Evolutionary conservation across 176 grass and related monocot genomes (phyloP).

Genomic region (Rhynchospora pubera): DNA sequence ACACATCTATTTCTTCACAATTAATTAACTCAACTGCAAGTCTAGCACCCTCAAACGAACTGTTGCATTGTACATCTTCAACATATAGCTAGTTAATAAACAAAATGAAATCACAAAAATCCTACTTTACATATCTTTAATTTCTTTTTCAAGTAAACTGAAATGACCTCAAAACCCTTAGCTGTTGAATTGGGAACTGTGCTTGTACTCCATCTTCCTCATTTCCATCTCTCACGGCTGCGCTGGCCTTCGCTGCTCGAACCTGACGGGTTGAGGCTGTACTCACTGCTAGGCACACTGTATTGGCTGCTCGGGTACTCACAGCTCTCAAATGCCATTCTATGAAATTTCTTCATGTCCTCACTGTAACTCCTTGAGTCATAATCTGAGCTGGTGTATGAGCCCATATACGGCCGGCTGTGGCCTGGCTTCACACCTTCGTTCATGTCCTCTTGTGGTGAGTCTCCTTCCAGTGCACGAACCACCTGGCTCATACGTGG

Average conservation of each 20-base stretch:
- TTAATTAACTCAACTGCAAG: background rate
- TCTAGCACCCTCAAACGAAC: background rate
- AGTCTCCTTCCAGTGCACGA: conserved; percentile 66
- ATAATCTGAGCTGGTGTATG: conserved; percentile 61
- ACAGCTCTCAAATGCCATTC: conserved; percentile 52
- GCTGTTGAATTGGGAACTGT: background rate
- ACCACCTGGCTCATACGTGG: conserved; percentile 88
- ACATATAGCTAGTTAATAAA: background rate
- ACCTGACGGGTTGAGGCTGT: conserved; percentile 34
- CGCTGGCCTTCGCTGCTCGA: conserved; percentile 52
- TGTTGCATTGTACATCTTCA: background rate
- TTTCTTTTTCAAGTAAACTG: background rate
- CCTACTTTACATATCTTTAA: background rate
- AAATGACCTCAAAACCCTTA: conserved; percentile 19
- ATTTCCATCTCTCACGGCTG: conserved; percentile 36
- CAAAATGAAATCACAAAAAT: background rate
- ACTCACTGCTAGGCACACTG: conserved; percentile 49
- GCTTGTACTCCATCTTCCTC: conserved; percentile 32
- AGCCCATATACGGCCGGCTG: conserved; percentile 50
- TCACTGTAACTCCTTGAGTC: conserved; percentile 61
- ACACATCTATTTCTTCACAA: background rate
- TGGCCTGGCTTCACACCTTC: conserved; percentile 62
- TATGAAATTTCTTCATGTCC: conserved; percentile 80
- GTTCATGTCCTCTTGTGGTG: conserved; percentile 66
- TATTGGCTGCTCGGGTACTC: conserved; percentile 38